A percentile compares a stretch with the other conserved stretches of the same genome.
These are phyloP conservation scores for thale cress (Arabidopsis thaliana) DNA, from an alignment of 345 rosid genomes.

Conservation along the genomic window DNA sequence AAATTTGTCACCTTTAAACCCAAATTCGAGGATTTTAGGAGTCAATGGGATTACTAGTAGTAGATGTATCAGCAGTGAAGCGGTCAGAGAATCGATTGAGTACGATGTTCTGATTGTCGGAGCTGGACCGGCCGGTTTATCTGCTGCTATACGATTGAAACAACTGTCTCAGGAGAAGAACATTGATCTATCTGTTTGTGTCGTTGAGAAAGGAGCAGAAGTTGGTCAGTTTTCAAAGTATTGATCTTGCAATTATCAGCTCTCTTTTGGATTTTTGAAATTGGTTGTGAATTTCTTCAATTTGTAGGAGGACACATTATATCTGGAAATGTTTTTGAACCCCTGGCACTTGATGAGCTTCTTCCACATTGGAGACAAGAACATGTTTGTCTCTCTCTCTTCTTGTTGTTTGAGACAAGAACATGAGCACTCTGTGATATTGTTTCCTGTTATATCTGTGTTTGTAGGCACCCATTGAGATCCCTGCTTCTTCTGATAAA, in stretches of 20 bases:
- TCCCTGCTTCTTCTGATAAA: constrained; percentile 87
- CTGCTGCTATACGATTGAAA: constrained; percentile 89
- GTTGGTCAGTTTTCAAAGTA: constrained; percentile 57
- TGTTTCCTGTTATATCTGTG: constrained; percentile 26
- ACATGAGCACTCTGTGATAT: no score
- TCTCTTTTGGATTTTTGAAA: constrained; percentile 14
- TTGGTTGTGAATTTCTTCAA: neutral
- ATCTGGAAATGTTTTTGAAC: constrained; percentile 92
- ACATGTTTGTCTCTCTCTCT: constrained; percentile 54
- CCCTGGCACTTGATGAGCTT: constrained; percentile 85
- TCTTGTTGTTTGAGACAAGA: no score
- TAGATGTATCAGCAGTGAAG: constrained; percentile 57
- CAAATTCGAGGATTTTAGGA: constrained; percentile 31
- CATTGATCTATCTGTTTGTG: constrained; percentile 83
- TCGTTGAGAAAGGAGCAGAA: constrained; percentile 97
- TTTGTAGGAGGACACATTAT: constrained; percentile 80
- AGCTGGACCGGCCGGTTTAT: constrained; percentile 98
- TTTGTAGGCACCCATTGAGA: constrained; percentile 75
- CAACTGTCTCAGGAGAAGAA: constrained; percentile 77
- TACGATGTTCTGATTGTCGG: constrained; percentile 93
- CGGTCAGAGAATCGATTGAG: constrained; percentile 69
- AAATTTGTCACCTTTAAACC: constrained; percentile 40
- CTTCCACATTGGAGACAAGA: constrained; percentile 93
- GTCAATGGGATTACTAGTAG: constrained; percentile 10
- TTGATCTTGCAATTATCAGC: neutral